phyloP scores from a whole-genome alignment of 2,329 filamentous ascomycete genomes.

The Fonsecaea nubica region DNA sequence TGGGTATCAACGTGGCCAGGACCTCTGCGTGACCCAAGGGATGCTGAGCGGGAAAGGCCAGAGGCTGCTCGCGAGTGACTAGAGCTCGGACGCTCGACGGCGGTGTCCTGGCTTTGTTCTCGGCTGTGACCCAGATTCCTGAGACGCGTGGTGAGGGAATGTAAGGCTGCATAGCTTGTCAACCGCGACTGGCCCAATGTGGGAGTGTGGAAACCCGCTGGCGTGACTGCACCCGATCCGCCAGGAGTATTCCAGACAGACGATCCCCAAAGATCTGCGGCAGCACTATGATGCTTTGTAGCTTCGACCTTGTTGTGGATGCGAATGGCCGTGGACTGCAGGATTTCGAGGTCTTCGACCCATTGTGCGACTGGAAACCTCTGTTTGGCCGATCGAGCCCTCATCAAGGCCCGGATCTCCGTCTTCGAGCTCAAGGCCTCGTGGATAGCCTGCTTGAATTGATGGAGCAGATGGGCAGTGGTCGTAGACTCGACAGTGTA shows the following conservation, averaged over 20 bases:
- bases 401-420: constrained; percentile 66
- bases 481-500: constrained; percentile 71
- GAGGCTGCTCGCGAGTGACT: constrained; percentile 9
- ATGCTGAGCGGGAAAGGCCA: constrained; percentile 44
- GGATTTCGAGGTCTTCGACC: constrained; percentile 68
- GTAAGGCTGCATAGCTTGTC: constrained; percentile 43
- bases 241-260: constrained; percentile 25
- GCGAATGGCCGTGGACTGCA: constrained; percentile 66
- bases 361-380: constrained; percentile 72
- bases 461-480: constrained; percentile 67
- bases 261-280: constrained; percentile 23
- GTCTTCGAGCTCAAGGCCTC: constrained; percentile 64
- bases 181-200: constrained; percentile 44
- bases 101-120: constrained; percentile 45
- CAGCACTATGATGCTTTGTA: constrained; percentile 36
- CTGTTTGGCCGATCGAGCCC: constrained; percentile 69
- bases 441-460: constrained; percentile 70
- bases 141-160: constrained; percentile 48
- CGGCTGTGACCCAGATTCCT: constrained; percentile 48
- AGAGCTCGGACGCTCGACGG: constrained; percentile 2
- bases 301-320: constrained; percentile 58
- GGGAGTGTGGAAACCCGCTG: constrained; percentile 46
- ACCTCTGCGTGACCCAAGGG: constrained; percentile 50
- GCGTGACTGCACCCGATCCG: constrained; percentile 36
- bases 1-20: constrained; percentile 46